phyloP scores from a whole-genome alignment of 2,329 filamentous ascomycete species.

The Raffaelea albimanens region DNA sequence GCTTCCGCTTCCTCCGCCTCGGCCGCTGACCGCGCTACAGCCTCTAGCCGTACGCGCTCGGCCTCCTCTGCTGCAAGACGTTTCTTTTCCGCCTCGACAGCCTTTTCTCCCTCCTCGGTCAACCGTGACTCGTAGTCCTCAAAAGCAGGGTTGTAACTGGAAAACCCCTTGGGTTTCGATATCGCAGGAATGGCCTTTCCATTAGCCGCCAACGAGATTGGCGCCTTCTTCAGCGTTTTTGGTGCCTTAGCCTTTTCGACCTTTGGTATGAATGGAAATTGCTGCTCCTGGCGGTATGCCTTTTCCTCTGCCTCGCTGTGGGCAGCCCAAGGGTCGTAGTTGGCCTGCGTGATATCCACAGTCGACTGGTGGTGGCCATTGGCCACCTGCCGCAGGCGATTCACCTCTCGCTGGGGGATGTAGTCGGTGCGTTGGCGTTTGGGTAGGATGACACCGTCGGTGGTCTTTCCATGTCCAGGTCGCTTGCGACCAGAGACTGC shows the following conservation, averaged over 20 bases:
- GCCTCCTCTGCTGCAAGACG: constrained; percentile 58
- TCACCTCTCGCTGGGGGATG: constrained; percentile 76
- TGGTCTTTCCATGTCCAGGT: constrained; percentile 50
- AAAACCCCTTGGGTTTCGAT: constrained; percentile 66
- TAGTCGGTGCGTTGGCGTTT: constrained; percentile 74
- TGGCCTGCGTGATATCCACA: constrained; percentile 48
- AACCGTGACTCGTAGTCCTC: constrained; percentile 76
- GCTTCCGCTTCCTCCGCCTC: constrained; percentile 66
- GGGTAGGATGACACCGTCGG: constrained; percentile 60
- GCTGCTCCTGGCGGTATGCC: constrained; percentile 30
- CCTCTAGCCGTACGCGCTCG: constrained; percentile 58
- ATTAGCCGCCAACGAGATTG: constrained; percentile 72
- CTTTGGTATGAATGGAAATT: constrained; percentile 60
- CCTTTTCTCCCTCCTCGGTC: constrained; percentile 65
- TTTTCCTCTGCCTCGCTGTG: constrained; percentile 18
- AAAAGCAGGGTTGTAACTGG: constrained; percentile 87
- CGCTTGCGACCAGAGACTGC: constrained; percentile 74
- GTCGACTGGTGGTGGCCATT: constrained; percentile 55
- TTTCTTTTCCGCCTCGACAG: constrained; percentile 67
- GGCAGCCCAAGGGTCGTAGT: constrained; percentile 69
- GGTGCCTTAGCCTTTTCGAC: constrained; percentile 61
- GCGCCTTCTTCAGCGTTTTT: constrained; percentile 62
- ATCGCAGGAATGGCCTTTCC: constrained; percentile 76
- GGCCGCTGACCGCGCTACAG: constrained; percentile 59
- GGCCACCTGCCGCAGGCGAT: constrained; percentile 68